A percentile compares a stretch with the other conserved stretches of the same genome.
Evolutionary conservation across 805 yeast genomes (phyloP).

Genomic region (Lipomyces spencermartinsiae): DNA sequence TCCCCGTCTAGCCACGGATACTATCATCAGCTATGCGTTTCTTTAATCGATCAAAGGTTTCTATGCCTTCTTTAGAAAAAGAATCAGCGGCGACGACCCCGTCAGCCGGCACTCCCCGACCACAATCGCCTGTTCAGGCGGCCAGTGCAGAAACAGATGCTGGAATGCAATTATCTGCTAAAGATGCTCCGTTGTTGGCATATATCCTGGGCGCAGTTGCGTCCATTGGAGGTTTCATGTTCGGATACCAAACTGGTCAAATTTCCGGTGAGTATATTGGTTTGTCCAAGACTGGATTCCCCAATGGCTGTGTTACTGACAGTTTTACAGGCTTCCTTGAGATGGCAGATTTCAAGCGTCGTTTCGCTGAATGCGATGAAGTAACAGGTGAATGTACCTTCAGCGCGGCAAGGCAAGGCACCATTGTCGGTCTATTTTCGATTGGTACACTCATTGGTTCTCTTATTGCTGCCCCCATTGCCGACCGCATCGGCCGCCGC

Average conservation of each 20-base stretch:
- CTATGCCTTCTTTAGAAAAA: background rate
- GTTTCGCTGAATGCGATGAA: background rate
- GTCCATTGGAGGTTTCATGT: slow-evolving; percentile 6
- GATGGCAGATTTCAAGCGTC: background rate
- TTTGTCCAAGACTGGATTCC: background rate
- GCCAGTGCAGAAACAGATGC: background rate
- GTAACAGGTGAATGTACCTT: slow-evolving; percentile 6
- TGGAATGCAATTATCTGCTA: background rate
- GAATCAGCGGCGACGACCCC: slow-evolving; percentile 4
- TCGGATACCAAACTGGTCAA: slow-evolving; percentile 11
- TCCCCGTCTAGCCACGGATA: background rate
- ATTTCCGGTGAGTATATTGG: slow-evolving; percentile 5
- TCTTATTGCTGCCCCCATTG: slow-evolving; percentile 57
- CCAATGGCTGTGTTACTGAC: background rate
- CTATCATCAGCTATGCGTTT: background rate
- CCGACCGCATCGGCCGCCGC: slow-evolving; percentile 78
- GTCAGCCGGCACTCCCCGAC: background rate
- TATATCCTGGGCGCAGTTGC: slow-evolving; percentile 6
- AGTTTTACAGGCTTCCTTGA: background rate
- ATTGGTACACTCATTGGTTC: slow-evolving; percentile 9
- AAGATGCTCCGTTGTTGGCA: background rate
- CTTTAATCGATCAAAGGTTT: background rate
- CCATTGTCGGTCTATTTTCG: slow-evolving; percentile 66
- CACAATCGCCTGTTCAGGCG: background rate
- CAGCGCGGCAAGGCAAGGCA: slow-evolving; percentile 7